Evolutionary conservation across 495 filamentous ascomycete genomes (phyloP).

Genomic region (Podospora bellae-mahoneyi): DNA sequence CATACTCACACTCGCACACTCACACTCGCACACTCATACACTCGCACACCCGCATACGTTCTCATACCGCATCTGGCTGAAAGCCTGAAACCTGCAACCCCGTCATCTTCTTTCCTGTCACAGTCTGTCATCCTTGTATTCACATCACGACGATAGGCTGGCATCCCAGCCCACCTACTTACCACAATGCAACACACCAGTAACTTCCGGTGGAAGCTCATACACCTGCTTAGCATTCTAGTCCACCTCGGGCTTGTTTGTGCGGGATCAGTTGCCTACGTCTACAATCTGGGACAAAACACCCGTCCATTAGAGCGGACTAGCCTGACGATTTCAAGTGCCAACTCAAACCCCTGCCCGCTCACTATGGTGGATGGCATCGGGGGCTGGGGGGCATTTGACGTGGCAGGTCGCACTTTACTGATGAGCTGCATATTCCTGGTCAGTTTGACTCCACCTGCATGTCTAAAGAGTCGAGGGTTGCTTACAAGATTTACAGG

Average conservation of each 20-base stretch:
- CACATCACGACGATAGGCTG: not conserved
- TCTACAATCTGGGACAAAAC: constrained; percentile 22
- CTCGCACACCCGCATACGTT: no score
- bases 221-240: constrained; percentile 28
- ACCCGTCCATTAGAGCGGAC: constrained; percentile 1
- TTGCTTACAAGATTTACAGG: constrained; percentile 16
- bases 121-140: not conserved
- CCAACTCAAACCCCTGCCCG: constrained; percentile 6
- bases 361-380: not conserved
- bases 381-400: not conserved
- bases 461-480: not conserved
- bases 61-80: no score
- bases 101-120: not conserved
- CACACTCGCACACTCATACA: no score
- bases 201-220: constrained; percentile 31
- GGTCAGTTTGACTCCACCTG: constrained; percentile 17
- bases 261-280: constrained; percentile 20
- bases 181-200: constrained; percentile 32
- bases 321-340: constrained; percentile 2
- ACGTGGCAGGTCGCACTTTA: constrained; percentile 18
- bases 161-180: not conserved
- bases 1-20: no score
- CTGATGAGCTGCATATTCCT: constrained; percentile 20
- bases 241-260: constrained; percentile 27
- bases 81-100: not conserved